Percentiles rank a stretch among this genome's conserved stretches.
Evolutionary conservation across 768 basidiomycete genomes (phyloP).

Genomic region (Boletus rex-veris): DNA sequence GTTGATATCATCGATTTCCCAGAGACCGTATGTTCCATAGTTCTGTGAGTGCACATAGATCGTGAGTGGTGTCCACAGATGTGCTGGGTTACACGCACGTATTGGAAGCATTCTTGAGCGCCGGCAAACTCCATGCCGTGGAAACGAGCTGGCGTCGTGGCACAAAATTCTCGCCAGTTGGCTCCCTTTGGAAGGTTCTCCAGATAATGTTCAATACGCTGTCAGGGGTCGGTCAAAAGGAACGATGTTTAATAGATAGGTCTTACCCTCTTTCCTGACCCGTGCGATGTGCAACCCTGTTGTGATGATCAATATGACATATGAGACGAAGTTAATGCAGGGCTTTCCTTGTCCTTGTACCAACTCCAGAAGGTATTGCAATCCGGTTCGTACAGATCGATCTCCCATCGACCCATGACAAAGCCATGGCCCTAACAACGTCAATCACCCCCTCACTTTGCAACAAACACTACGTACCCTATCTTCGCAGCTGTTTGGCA

Average conservation of each 20-base stretch:
- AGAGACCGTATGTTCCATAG: constrained; percentile 19
- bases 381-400: constrained; percentile 25
- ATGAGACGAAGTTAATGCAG: neutral
- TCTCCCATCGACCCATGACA: constrained; percentile 27
- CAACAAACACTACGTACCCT: constrained; percentile 7
- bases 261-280: constrained; percentile 26
- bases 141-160: constrained; percentile 31
- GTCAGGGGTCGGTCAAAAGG: neutral
- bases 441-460: neutral
- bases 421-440: constrained; percentile 10
- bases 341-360: constrained; percentile 30
- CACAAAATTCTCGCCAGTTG: constrained; percentile 34
- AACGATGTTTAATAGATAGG: neutral
- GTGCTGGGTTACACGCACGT: constrained; percentile 1
- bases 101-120: constrained; percentile 21
- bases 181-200: constrained; percentile 25
- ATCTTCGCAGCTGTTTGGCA: constrained; percentile 23
- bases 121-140: constrained; percentile 24
- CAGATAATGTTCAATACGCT: constrained; percentile 32
- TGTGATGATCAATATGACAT: neutral
- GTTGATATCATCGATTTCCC: constrained; percentile 20
- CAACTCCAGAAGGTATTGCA: constrained; percentile 24
- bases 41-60: neutral
- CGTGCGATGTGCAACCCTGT: constrained; percentile 25
- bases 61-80: neutral